These are phyloP conservation scores for Fusarium sp. DNA, from an alignment of 2,329 filamentous ascomycete species.

Conservation along the genomic window DNA sequence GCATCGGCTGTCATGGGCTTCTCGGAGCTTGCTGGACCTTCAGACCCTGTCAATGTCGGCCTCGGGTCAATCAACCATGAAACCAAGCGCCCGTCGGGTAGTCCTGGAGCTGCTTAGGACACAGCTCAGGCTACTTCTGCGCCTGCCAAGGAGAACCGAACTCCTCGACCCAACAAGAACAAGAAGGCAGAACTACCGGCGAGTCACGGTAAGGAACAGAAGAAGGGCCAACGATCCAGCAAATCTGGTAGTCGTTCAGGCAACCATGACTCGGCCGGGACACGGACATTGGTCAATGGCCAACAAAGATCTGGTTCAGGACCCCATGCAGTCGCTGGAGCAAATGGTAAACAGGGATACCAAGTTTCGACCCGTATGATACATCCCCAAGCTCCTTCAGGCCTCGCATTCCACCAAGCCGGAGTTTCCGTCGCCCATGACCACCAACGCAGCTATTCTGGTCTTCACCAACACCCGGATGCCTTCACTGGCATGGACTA, in stretches of 20 bases:
- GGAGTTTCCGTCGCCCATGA: constrained; percentile 1
- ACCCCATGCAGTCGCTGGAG: not conserved
- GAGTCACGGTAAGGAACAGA: constrained; percentile 6
- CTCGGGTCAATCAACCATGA: not conserved
- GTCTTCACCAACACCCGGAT: constrained; percentile 2
- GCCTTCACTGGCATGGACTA: constrained; percentile 9
- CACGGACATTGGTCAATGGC: not conserved
- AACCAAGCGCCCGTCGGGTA: constrained; percentile 12
- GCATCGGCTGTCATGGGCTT: constrained; percentile 32
- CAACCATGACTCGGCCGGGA: not conserved
- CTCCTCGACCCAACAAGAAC: not conserved
- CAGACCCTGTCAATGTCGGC: not conserved
- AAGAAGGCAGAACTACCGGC: constrained; percentile 3
- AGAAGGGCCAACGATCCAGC: constrained; percentile 7
- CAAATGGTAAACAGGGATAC: constrained; percentile 1
- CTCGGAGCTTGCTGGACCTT: constrained; percentile 24
- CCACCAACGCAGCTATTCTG: not conserved
- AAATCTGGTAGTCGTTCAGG: constrained; percentile 1
- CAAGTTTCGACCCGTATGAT: not conserved
- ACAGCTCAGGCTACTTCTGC: constrained; percentile 25
- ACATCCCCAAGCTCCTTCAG: constrained; percentile 1
- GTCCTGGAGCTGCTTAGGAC: constrained; percentile 37
- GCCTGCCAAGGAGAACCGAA: constrained; percentile 7
- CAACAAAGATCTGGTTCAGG: not conserved
- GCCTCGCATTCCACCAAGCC: constrained; percentile 9